Conservation (phyloP, 2,329 filamentous ascomycete species). For the Diaporthe longicolla region DNA sequence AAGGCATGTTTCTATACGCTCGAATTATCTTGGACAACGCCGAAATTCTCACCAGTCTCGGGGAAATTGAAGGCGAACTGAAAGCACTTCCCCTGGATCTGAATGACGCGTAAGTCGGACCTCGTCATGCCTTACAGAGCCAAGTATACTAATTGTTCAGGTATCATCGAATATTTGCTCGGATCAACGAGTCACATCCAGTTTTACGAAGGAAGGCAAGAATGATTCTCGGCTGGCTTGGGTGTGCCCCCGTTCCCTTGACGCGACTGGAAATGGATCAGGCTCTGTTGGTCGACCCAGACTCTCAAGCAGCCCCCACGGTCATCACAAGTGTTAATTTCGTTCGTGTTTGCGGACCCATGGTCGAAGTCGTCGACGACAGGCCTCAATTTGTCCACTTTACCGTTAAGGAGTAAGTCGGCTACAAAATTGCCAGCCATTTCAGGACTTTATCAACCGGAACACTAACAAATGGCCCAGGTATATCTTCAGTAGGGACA, state of each 20-base stretch:
- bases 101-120: conserved; percentile 49
- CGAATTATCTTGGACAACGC: conserved; percentile 47
- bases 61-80: conserved; percentile 48
- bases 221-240: conserved; percentile 46
- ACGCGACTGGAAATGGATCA: conserved; percentile 43
- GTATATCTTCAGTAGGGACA: conserved; percentile 33
- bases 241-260: conserved; percentile 44
- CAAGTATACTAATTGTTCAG: conserved; percentile 32
- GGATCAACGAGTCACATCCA: conserved; percentile 40
- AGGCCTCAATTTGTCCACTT: conserved; percentile 52
- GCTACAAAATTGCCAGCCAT: neutral
- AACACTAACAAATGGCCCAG: conserved; percentile 23
- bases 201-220: conserved; percentile 36
- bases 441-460: neutral
- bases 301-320: conserved; percentile 8
- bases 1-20: conserved; percentile 54
- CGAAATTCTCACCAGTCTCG: conserved; percentile 41
- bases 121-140: conserved; percentile 17
- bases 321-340: conserved; percentile 41
- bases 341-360: conserved; percentile 48
- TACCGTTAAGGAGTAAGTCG: conserved; percentile 49
- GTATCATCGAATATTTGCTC: conserved; percentile 33
- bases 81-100: conserved; percentile 48
- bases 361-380: conserved; percentile 49
- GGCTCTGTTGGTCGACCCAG: conserved; percentile 34